These are phyloP conservation scores for Leptographium radiaticola DNA, from an alignment of 2,329 filamentous ascomycete genomes.

Conservation along the genomic window DNA sequence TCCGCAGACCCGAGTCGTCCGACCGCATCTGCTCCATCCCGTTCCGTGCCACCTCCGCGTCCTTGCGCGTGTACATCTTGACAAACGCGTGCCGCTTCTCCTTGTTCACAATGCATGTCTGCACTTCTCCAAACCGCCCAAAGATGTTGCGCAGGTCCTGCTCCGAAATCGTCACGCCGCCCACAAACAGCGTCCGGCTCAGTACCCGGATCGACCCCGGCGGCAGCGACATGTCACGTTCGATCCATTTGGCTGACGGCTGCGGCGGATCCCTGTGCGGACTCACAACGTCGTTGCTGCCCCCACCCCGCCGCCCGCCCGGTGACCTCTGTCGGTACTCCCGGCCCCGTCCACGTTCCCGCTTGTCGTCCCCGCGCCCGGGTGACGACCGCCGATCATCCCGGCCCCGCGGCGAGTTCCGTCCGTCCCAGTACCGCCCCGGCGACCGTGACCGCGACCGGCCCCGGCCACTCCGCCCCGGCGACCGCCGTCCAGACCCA, in stretches of 20 bases:
- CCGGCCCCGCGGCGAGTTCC: constrained; percentile 15
- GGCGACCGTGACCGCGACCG: constrained; percentile 70
- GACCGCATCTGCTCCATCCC: constrained; percentile 73
- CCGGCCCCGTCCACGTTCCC: constrained; percentile 34
- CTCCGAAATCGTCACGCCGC: constrained; percentile 81
- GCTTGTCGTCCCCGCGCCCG: constrained; percentile 41
- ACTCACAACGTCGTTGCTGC: constrained; percentile 41
- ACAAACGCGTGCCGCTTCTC: constrained; percentile 98
- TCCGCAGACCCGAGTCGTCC: constrained; percentile 64
- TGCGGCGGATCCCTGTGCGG: constrained; percentile 22
- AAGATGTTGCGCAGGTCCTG: constrained; percentile 73
- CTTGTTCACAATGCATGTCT: constrained; percentile 95
- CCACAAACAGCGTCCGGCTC: constrained; percentile 91
- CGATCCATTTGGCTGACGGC: constrained; percentile 54
- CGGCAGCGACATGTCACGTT: constrained; percentile 63
- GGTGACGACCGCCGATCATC: constrained; percentile 42
- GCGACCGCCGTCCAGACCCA: constrained; percentile 49
- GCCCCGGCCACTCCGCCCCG: constrained; percentile 37
- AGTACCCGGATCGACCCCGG: constrained; percentile 78
- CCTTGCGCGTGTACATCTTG: constrained; percentile 86
- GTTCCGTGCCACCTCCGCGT: constrained; percentile 72
- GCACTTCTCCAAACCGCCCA: constrained; percentile 68
- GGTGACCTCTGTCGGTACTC: constrained; percentile 88
- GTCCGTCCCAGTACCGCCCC: constrained; percentile 39
- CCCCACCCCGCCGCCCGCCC: constrained; percentile 18